Evolutionary conservation across 2,329 filamentous ascomycete genomes (phyloP), one percentile per base, ranked within the genome.

Genomic region (Nigrospora osmanthi): DNA sequence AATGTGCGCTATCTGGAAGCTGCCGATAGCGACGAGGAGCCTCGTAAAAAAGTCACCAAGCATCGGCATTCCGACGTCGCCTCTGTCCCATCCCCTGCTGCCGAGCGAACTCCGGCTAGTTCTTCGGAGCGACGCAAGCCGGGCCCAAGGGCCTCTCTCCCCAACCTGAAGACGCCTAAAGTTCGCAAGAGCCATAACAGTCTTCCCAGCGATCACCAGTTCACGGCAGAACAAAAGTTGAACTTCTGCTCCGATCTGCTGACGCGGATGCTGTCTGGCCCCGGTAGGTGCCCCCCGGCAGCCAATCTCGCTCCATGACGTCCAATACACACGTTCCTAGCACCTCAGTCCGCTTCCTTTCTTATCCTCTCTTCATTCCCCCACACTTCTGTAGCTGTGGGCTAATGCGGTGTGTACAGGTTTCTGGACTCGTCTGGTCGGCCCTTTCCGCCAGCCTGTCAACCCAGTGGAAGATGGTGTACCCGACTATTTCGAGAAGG

Each of bases 371-470:
- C 7, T 19, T 45, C 4, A 16, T 9, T 2, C 28, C 19, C 32
- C 30, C 28, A 16, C 2, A 30, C 38, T 42, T 14, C n/a, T 40
- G 11, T 40, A 14, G 28, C 9, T 35, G 10, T 14, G 42, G 40
- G 41, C 38, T 35, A 47, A 48, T 12, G 19, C 19, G 42, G n/a
- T 7, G 5, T 23, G 35, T 36, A 15, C 43, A 80, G 78, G 80
- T 7, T 83, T 80, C 58, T 83, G 80, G 80, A 83, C 80, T 0
- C 75, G 79, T n/a, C 68, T 82, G 0, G 78, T 83, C 3, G 77
- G 77, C 0, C 76, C 78, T 0, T 83, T 83, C 60, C 73, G 72
- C 38, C 72, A 81, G 19, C 73, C 79, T 0, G 79, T 83, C 7
- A 71, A 79, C 46, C 78, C 79, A 1, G 55, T 63, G 3, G 66